phyloP scores from a whole-genome alignment of 345 rosid genomes.

The Litchi chinensis region DNA sequence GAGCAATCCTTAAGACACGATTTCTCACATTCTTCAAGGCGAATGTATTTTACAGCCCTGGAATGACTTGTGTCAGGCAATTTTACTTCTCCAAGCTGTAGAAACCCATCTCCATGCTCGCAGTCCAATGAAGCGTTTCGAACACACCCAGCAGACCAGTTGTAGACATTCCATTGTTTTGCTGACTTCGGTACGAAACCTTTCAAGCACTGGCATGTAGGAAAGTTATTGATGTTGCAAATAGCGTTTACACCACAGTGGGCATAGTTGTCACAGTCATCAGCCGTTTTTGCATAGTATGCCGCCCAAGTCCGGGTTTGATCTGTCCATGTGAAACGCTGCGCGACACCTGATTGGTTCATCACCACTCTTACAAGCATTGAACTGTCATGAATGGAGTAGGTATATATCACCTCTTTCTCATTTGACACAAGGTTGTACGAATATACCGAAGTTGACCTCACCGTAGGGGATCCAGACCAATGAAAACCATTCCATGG shows the following conservation, averaged over 20 bases:
- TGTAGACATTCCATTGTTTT: slow-evolving; percentile 3
- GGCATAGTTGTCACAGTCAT: slow-evolving; percentile 23
- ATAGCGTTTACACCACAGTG: slow-evolving; percentile 26
- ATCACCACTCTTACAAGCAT: slow-evolving; percentile 14
- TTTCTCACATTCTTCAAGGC: slow-evolving; percentile 3
- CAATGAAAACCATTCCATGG: slow-evolving; percentile 16
- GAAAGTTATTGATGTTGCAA: slow-evolving; percentile 19
- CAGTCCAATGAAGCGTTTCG: slow-evolving; percentile 16
- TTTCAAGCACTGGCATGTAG: slow-evolving; percentile 12
- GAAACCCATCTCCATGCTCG: not conserved
- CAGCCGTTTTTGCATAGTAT: not conserved
- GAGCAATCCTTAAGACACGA: not conserved
- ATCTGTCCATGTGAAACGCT: slow-evolving; percentile 17
- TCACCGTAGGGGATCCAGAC: not conserved
- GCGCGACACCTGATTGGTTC: not conserved
- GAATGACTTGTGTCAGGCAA: slow-evolving; percentile 1
- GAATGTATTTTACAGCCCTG: slow-evolving; percentile 10
- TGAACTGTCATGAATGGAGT: slow-evolving; percentile 12
- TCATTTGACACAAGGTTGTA: slow-evolving; percentile 14
- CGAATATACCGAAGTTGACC: slow-evolving; percentile 5
- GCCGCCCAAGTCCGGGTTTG: not conserved
- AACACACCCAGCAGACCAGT: slow-evolving; percentile 20
- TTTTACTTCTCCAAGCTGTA: not conserved
- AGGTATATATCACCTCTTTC: slow-evolving; percentile 13
- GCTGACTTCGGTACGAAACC: slow-evolving; percentile 12